Evolutionary conservation across 2,329 filamentous ascomycete genomes (phyloP).

Genomic region (Orbilia javanica): DNA sequence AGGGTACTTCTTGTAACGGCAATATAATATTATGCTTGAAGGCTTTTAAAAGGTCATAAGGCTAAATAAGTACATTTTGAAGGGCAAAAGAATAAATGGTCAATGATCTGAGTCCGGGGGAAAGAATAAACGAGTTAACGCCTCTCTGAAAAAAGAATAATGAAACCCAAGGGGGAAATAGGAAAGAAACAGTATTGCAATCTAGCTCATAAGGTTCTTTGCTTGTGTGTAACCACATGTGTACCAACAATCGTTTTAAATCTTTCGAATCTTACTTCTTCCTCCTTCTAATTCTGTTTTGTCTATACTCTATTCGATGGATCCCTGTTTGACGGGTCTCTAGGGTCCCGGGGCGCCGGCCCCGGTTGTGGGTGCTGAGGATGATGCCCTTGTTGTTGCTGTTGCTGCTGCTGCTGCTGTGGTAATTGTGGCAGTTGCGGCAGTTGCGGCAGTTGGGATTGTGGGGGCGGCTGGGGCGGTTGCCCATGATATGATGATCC

Average conservation of each 20-base stretch:
- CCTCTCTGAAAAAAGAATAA: conserved; percentile 21
- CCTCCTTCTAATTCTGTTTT: conserved; percentile 20
- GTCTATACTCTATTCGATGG: conserved; percentile 24
- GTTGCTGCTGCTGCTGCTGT: conserved; percentile 10
- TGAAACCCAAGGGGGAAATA: not conserved
- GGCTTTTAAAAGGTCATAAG: conserved; percentile 20
- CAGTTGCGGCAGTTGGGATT: conserved; percentile 10
- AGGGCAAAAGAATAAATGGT: not conserved
- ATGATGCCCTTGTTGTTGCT: conserved; percentile 16
- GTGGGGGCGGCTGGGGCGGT: conserved; percentile 5
- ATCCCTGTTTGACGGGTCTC: conserved; percentile 37
- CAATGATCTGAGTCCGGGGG: not conserved
- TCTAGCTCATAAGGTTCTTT: conserved; percentile 62
- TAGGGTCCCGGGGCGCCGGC: conserved; percentile 46
- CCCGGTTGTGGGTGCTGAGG: conserved; percentile 12
- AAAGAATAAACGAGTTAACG: conserved; percentile 2
- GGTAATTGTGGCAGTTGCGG: conserved; percentile 1
- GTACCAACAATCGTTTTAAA: conserved; percentile 62
- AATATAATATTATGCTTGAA: conserved; percentile 15
- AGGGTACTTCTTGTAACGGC: conserved; percentile 3
- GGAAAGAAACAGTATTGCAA: conserved; percentile 57
- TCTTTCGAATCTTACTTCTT: conserved; percentile 41
- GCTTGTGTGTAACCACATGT: conserved; percentile 18
- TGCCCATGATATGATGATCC: conserved; percentile 31
- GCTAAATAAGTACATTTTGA: conserved; percentile 27